Evolutionary conservation across 805 yeast genomes (phyloP), one percentile per base, ranked within the genome.

Genomic region (Teunomyces lycoperdinae): DNA sequence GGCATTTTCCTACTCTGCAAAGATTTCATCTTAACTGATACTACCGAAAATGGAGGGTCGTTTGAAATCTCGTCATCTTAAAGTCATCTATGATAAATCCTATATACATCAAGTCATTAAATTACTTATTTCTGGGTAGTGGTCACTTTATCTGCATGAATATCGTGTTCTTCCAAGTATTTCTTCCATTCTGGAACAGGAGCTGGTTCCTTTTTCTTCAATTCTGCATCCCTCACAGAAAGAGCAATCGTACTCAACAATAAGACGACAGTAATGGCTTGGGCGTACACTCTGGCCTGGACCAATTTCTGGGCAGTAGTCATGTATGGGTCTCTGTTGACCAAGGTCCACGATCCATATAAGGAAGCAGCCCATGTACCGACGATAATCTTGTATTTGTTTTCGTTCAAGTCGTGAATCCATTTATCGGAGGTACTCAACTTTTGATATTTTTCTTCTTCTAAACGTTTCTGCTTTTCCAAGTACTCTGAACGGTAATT

Each of bases 311-410:
- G 66, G 3, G 62, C 58, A 4, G 54, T 50, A 26, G 60, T 53
- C 64, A 60, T 58, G 46, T 56, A 54, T 48, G 55, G 57, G 51
- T 62, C 64, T 33, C 57, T 48, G 52, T 62, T 60, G 11, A 62
- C 66, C 27, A 48, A 54, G n/a, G 50, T 58, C 66, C 66, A 62
- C 34, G 62, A 58, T 5, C 67, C 67, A 50, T 56, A 62, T 61
- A 62, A 51, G 32, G 74, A 67, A 3, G 66, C 76, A 14, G 65
- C 66, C 76, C 76, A 73, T 11, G 75, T 52, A 16, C 64, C 53
- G 9, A 68, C 50, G 33, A 71, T 63, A 46, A 70, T 62, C 46
- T 65, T 66, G 59, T 69, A 71, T 57, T 71, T 70, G 57, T 73
- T 55, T 10, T 61, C 60, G 44, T 57, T 57, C 45, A 71, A 60